Evolutionary conservation across 352 stramenopile species (phyloP).

Genomic region (Globisporangium abappressorium): DNA sequence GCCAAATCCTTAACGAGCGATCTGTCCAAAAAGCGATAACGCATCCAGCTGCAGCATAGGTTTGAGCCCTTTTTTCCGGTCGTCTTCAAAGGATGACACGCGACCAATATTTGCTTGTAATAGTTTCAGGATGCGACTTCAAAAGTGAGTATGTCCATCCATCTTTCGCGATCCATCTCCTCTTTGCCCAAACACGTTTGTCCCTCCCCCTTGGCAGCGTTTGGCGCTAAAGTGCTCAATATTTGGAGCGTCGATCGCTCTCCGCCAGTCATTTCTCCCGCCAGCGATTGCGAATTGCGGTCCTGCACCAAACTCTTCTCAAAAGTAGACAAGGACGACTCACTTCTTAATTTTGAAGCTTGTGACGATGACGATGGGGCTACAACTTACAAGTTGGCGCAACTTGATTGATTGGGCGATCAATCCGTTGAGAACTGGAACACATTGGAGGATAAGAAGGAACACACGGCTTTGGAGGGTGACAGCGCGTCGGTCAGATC

Average conservation of each 20-base stretch:
- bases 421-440: not conserved
- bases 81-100: not conserved
- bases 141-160: not conserved
- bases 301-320: not conserved
- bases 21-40: not conserved
- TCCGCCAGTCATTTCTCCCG: not conserved
- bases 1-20: not conserved
- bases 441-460: not conserved
- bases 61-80: not conserved
- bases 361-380: not conserved
- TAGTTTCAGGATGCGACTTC: not conserved
- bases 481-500: not conserved
- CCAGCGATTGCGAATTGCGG: not conserved
- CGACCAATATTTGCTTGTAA: not conserved
- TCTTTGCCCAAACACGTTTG: not conserved
- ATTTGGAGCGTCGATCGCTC: not conserved
- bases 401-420: not conserved
- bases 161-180: not conserved
- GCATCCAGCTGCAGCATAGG: not conserved
- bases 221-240: not conserved
- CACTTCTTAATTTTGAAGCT: conserved; percentile 1
- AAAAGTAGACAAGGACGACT: not conserved
- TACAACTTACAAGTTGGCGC: too few species aligned
- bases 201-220: not conserved
- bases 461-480: not conserved